Base-by-base conservation (phyloP, 768 basidiomycete genomes). In the Pulveroboletus frians region DNA sequence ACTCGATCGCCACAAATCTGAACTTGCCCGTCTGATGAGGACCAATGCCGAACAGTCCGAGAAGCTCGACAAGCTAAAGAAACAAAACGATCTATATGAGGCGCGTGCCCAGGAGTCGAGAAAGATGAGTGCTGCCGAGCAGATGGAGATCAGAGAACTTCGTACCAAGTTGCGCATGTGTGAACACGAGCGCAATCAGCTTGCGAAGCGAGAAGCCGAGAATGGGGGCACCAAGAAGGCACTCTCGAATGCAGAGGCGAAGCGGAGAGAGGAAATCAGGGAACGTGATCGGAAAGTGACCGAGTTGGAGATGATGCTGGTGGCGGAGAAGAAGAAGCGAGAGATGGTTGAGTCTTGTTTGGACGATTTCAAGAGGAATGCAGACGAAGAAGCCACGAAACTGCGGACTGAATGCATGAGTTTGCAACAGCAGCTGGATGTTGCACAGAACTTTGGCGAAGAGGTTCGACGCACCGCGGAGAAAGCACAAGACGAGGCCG, bases 91-190 rank as follows among this genome's bases (percentile, higher is more conserved):
- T 4, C 49, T 68, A 5, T 73, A 81, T 38, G 85, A 87, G 27
- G 53, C 65, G n/a, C 78, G 80, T 35, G 56, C 85, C 3, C 79
- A 81, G 35, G 85, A 85, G 42, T 68, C 82, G 51, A 85, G 79
- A 64, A 80, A 76, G 56, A 48, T 65, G 17, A 67, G 70, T 15
- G 51, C 65, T 0, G 52, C 69, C 0, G 83, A 85, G 49, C 79
- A 85, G 57, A 65, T 71, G 0, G 84, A 88, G 61, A 61, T 85
- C 59, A 86, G 80, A 57, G 83, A 81, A 18, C 61, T 85, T 5
- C 76, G 79, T 14, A 60, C 71, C 34, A 86, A 83, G 63, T 68
- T 87, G 27, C 75, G 80, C 15, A 60, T 69, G 42, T 70, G 73
- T 5, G 85, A 88, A 52, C 75, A 81, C 49, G 84, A 84, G 50